Conservation (phyloP, 495 filamentous ascomycete genomes). For the Amorphotheca resinae region DNA sequence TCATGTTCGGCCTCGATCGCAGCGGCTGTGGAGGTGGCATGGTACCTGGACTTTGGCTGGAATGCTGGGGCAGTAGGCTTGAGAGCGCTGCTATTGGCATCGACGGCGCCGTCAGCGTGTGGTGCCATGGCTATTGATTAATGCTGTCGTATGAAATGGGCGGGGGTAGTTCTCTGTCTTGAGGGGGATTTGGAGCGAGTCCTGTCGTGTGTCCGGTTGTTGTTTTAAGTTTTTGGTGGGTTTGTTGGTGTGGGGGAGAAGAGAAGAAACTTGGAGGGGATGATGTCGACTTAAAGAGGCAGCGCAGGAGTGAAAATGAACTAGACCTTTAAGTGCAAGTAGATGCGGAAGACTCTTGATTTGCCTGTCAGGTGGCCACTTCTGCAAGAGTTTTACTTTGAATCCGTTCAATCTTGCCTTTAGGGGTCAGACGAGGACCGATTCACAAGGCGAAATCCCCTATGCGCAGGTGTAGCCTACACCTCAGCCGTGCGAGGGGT, state of each 20-base stretch:
- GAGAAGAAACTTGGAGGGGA: slow-evolving; percentile 2
- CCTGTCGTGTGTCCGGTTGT: not conserved
- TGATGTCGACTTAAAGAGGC: not conserved
- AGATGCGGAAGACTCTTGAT: slow-evolving; percentile 24
- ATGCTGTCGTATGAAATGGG: not conserved
- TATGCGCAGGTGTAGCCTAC: not conserved
- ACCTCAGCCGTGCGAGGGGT: no score
- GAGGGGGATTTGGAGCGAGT: not conserved
- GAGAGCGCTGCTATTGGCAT: slow-evolving; percentile 19
- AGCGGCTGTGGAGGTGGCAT: slow-evolving; percentile 62
- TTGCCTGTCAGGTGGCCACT: slow-evolving; percentile 14
- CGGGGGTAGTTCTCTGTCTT: not conserved
- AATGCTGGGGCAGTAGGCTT: slow-evolving; percentile 39
- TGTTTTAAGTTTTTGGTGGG: slow-evolving; percentile 1
- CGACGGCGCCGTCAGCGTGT: slow-evolving; percentile 33
- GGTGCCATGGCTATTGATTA: slow-evolving; percentile 36
- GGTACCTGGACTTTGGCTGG: slow-evolving; percentile 48
- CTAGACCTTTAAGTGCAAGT: slow-evolving; percentile 62
- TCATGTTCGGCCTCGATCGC: slow-evolving; percentile 73
- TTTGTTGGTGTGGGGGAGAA: not conserved
- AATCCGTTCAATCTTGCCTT: slow-evolving; percentile 18
- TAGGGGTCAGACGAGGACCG: slow-evolving; percentile 13
- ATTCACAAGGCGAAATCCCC: not conserved
- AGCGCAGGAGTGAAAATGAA: not conserved
- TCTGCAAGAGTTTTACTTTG: not conserved